phyloP scores from a whole-genome alignment of 208 protist genomes.

The Borovskyia barvae region DNA sequence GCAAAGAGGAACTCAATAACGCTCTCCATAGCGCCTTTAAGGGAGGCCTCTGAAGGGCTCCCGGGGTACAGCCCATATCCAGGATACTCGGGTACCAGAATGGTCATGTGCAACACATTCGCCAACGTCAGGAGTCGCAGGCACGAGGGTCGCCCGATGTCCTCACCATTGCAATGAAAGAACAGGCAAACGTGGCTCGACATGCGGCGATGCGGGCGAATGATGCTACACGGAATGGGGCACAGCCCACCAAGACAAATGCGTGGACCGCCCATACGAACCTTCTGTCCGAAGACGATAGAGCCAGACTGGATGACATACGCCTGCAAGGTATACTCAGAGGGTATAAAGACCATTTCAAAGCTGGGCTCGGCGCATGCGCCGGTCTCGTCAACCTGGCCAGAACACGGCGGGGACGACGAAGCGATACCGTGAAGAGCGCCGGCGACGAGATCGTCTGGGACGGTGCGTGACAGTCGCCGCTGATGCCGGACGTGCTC shows the following conservation, averaged over 20 bases:
- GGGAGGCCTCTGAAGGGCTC: conserved; percentile 28
- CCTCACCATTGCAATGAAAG: conserved; percentile 56
- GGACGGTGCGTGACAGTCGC: conserved; percentile 9
- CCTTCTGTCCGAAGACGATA: conserved; percentile 27
- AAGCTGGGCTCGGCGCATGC: conserved; percentile 20
- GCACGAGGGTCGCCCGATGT: conserved; percentile 35
- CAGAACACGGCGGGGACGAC: background rate
- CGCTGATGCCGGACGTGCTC: conserved; percentile 17
- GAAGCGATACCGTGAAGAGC: conserved; percentile 17
- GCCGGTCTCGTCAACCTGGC: background rate
- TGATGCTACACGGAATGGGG: conserved; percentile 44
- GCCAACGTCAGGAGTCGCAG: conserved; percentile 31
- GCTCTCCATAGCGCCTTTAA: conserved; percentile 42
- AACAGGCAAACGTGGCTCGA: conserved; percentile 46
- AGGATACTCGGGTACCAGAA: conserved; percentile 44
- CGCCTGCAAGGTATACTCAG: conserved; percentile 29
- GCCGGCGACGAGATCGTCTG: conserved; percentile 10
- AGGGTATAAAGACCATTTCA: conserved; percentile 39
- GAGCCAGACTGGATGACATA: conserved; percentile 32
- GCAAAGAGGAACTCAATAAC: conserved; percentile 41
- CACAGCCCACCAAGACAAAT: conserved; percentile 21
- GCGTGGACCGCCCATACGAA: conserved; percentile 18
- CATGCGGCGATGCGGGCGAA: conserved; percentile 38
- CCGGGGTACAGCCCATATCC: conserved; percentile 43
- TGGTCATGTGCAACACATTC: conserved; percentile 48